phyloP scores from a whole-genome alignment of 805 yeast species.

The Isabelozyma rhagii region DNA sequence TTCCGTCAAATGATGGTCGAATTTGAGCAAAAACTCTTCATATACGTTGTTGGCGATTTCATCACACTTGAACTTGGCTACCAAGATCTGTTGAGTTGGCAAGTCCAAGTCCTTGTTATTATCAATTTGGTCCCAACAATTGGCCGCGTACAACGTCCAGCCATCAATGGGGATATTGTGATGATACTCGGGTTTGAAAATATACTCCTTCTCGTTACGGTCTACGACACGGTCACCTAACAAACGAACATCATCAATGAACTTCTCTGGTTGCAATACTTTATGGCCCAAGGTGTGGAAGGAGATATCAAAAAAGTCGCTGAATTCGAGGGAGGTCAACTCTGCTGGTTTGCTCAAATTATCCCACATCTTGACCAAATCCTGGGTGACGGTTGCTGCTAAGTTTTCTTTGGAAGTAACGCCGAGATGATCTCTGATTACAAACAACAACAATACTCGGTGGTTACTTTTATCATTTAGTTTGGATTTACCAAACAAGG shows the following conservation, averaged over 20 bases:
- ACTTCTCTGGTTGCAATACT: slow-evolving; percentile 71
- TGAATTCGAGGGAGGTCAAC: slow-evolving; percentile 50
- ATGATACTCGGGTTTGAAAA: slow-evolving; percentile 71
- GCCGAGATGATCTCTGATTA: slow-evolving; percentile 89
- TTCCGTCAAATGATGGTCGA: slow-evolving; percentile 9
- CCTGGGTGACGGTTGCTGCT: slow-evolving; percentile 63
- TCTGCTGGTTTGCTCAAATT: slow-evolving; percentile 70
- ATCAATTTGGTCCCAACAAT: slow-evolving; percentile 93
- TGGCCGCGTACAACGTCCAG: slow-evolving; percentile 88
- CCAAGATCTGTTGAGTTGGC: slow-evolving; percentile 94
- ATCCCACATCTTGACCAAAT: slow-evolving; percentile 76
- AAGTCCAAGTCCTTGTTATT: slow-evolving; percentile 89
- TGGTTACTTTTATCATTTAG: slow-evolving; percentile 35
- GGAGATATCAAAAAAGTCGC: slow-evolving; percentile 80
- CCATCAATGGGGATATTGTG: slow-evolving; percentile 91
- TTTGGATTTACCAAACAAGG: slow-evolving; percentile 68
- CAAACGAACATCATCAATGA: slow-evolving; percentile 53
- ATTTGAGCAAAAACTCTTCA: slow-evolving; percentile 24
- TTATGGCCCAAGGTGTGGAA: slow-evolving; percentile 86
- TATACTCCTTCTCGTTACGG: slow-evolving; percentile 22
- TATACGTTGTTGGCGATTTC: slow-evolving; percentile 58
- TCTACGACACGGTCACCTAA: slow-evolving; percentile 63
- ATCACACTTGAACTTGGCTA: slow-evolving; percentile 91
- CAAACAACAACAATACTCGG: slow-evolving; percentile 74
- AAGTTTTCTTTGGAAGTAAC: slow-evolving; percentile 76